Evolutionary conservation across 768 basidiomycete genomes (phyloP).

Genomic region (Lanmaoa pseudosensibilis): DNA sequence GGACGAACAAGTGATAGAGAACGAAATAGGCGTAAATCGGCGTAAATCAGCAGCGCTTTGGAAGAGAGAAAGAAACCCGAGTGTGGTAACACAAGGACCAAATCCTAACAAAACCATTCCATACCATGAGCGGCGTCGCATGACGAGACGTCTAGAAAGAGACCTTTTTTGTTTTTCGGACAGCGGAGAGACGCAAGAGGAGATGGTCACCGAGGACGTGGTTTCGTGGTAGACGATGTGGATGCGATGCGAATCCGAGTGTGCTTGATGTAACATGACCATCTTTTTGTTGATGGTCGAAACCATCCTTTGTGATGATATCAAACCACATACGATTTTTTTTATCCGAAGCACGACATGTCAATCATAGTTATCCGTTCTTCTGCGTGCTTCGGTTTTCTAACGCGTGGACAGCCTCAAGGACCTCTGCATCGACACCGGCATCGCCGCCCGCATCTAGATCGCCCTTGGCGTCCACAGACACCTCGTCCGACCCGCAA

Average conservation of each 20-base stretch:
- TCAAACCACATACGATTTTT: not conserved
- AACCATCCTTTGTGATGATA: slow-evolving; percentile 2
- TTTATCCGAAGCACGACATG: not conserved
- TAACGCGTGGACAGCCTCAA: slow-evolving; percentile 53
- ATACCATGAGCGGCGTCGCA: slow-evolving; percentile 12
- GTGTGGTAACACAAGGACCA: slow-evolving; percentile 10
- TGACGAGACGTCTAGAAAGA: slow-evolving; percentile 9
- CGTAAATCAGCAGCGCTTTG: too few species aligned
- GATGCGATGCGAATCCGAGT: slow-evolving; percentile 9
- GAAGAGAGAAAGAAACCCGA: not conserved
- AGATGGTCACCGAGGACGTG: not conserved
- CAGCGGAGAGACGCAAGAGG: slow-evolving; percentile 12
- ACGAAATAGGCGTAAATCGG: too few species aligned
- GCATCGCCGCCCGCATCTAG: slow-evolving; percentile 42
- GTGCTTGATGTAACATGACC: not conserved
- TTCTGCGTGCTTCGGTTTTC: slow-evolving; percentile 41
- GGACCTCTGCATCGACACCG: slow-evolving; percentile 35
- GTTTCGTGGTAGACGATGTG: slow-evolving; percentile 1
- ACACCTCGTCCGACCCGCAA: slow-evolving; percentile 29
- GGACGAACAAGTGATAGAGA: too few species aligned
- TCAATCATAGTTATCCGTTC: slow-evolving; percentile 28
- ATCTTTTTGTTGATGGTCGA: slow-evolving; percentile 6
- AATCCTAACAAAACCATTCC: slow-evolving; percentile 14
- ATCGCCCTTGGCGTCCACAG: slow-evolving; percentile 31
- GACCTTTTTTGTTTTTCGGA: slow-evolving; percentile 7